Evolutionary conservation across 257 asterid species (phyloP), one percentile per base, ranked within the genome.

Genomic region (Salvia hispanica): DNA sequence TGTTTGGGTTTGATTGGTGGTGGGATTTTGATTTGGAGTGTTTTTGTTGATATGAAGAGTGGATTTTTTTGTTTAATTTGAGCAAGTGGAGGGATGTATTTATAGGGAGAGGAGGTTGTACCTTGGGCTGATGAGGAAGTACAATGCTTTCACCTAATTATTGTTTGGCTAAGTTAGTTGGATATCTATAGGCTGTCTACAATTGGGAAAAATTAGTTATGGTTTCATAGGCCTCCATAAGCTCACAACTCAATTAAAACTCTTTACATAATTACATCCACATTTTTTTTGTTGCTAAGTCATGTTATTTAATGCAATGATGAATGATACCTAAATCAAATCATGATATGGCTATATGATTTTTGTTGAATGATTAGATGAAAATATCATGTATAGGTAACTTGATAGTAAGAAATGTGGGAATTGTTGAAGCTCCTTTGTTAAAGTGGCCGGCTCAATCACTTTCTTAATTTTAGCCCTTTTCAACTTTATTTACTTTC

Each of bases 61-160:
- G 21, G 18, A 71, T 44, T 25, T 25, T 25, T 25, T 25, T 76
- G 70, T 66, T 69, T n/a, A n/a, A n/a, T n/a, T n/a, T 63, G 74
- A 60, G 14, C n/a, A 65, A 64, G 47, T 74, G 66, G 16, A 57
- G 72, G 59, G 5, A 36, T 4, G 18, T 75, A 80, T 86, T 80
- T 88, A 80, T 73, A 85, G 72, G 36, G 31, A 15, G 59, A 54
- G 59, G 71, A 6, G 13, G 73, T 78, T 79, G 81, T 77, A 68
- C 89, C 13, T 76, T 66, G 39, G 0, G 75, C 47, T 15, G 5
- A 8, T 6, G 21, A 2, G 18, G 33, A 74, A 42, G 76, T 69
- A 81, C 48, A 60, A 45, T 62, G 39, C 10, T 72, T 76, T 40
- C 42, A 51, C 75, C 54, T 75, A 74, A 81, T 82, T 73, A 82